Percentiles rank a stretch among this genome's conserved stretches.
Evolutionary conservation across 2,329 filamentous ascomycete species (phyloP).

Genomic region (Moelleriella libera): DNA sequence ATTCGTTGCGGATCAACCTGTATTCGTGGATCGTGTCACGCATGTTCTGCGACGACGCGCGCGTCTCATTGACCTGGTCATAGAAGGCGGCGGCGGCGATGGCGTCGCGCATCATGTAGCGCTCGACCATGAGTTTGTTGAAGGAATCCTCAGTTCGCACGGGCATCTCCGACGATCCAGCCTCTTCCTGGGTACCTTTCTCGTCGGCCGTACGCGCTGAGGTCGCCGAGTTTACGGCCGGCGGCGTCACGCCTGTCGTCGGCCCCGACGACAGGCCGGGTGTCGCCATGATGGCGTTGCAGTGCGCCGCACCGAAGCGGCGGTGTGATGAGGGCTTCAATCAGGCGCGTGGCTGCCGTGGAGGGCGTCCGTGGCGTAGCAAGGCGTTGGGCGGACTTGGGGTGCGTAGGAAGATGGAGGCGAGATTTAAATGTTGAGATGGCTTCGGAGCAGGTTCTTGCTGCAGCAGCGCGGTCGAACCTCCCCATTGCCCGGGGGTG

Average conservation of each 20-base stretch:
- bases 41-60: constrained; percentile 46
- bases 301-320: constrained; percentile 21
- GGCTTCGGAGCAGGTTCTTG: constrained; percentile 2
- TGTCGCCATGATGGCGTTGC: constrained; percentile 27
- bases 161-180: constrained; percentile 15
- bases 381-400: neutral
- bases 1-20: constrained; percentile 40
- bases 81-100: constrained; percentile 38
- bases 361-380: neutral
- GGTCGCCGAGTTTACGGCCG: constrained; percentile 14
- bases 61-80: constrained; percentile 35
- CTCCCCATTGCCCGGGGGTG: too few species aligned
- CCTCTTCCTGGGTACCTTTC: constrained; percentile 10
- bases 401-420: neutral
- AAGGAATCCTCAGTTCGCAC: constrained; percentile 43
- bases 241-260: constrained; percentile 17
- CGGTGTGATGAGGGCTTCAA: constrained; percentile 6
- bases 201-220: constrained; percentile 13
- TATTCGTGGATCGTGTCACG: constrained; percentile 59
- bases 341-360: constrained; percentile 4
- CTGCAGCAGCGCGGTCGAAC: too few species aligned
- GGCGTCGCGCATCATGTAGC: constrained; percentile 38
- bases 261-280: constrained; percentile 22
- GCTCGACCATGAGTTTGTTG: constrained; percentile 37
- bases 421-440: constrained; percentile 3